Base-by-base conservation (phyloP, 2,329 filamentous ascomycete species). In the Aphanoascus verrucosus region DNA sequence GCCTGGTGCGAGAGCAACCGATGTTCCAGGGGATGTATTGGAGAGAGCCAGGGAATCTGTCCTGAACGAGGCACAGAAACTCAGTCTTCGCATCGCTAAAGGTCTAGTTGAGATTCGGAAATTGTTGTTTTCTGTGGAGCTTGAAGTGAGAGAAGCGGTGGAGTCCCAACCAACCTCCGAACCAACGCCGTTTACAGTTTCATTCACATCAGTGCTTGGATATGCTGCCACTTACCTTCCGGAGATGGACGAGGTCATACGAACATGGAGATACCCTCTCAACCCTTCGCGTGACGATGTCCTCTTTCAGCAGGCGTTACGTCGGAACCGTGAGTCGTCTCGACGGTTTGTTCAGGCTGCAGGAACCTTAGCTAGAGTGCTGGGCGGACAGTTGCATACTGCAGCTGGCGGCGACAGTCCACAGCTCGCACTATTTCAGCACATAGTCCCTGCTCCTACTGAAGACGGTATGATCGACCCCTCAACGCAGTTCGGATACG, bases 311-410 rank as follows among this genome's bases (percentile, higher is more conserved):
- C 76, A 78, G 58, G 75, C 74, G 7, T 68, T 82, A 20, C 77
- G 80, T 32, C 72, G 73, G 31, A 73, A 77, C 57, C 76, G 81
- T 38, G 76, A 79, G 57, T 71, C 77, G 15, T 72, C 75, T 32
- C 76, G 78, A 63, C 74, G 80, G 54, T 84, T 83, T 61, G 76
- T 83, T 1, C 82, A 84, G 65, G 80, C 79, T 42, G 72, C 78
- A 37, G 82, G 80, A 23, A 79, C 77, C 2, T 65, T 84, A 15
- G 71, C 79, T 14, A 70, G 76, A 49, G 73, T 75, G 1, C 67
- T 84, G n/a, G 79, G 77, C 19, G 78, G 77, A 1, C 71, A 69
- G 56, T 61, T 79, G 2, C 69, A 72, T 52, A 76, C 71, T 31
- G 69, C 70, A 32, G 68, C 68, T 41, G 63, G 67, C 31, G 59